Conservation (phyloP, 2,329 filamentous ascomycete genomes). For the Monosporascus sp. region DNA sequence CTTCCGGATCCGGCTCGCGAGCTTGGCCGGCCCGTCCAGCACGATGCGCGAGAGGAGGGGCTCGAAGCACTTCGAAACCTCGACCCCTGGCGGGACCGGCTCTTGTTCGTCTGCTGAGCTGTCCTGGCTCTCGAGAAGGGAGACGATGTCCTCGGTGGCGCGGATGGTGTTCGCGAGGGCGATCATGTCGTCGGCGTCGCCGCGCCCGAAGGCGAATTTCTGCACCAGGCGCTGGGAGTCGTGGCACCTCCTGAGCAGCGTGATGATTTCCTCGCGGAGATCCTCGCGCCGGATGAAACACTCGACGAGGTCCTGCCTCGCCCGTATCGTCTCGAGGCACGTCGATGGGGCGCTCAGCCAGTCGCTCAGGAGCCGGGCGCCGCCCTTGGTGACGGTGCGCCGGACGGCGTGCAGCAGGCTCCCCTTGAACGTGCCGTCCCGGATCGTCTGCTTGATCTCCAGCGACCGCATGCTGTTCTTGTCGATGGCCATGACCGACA, state of each 20-base stretch:
- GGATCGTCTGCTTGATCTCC: slow-evolving; percentile 81
- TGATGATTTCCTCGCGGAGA: slow-evolving; percentile 63
- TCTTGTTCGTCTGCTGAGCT: neutral
- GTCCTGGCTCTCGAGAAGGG: slow-evolving; percentile 23
- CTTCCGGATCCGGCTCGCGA: slow-evolving; percentile 65
- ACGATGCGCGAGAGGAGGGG: slow-evolving; percentile 46
- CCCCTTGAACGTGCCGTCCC: slow-evolving; percentile 72
- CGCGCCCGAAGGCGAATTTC: slow-evolving; percentile 86
- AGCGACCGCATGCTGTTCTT: slow-evolving; percentile 84
- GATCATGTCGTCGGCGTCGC: slow-evolving; percentile 87
- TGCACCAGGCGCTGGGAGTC: slow-evolving; percentile 89
- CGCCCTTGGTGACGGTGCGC: slow-evolving; percentile 85
- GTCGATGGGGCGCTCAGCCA: slow-evolving; percentile 90
- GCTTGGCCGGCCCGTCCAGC: slow-evolving; percentile 58
- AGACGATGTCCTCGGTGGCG: slow-evolving; percentile 62
- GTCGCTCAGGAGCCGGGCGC: slow-evolving; percentile 74
- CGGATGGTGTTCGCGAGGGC: slow-evolving; percentile 75
- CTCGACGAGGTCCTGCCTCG: slow-evolving; percentile 75
- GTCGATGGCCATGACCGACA: slow-evolving; percentile 85
- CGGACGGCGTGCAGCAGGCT: slow-evolving; percentile 87
- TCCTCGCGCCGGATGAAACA: slow-evolving; percentile 62
- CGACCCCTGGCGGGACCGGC: slow-evolving; percentile 37
- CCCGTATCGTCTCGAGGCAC: slow-evolving; percentile 71
- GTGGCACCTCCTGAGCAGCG: slow-evolving; percentile 67
- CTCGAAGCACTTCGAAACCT: slow-evolving; percentile 17